Base-by-base conservation (phyloP, 2,329 filamentous ascomycete species). In the Stenocarpella maydis region DNA sequence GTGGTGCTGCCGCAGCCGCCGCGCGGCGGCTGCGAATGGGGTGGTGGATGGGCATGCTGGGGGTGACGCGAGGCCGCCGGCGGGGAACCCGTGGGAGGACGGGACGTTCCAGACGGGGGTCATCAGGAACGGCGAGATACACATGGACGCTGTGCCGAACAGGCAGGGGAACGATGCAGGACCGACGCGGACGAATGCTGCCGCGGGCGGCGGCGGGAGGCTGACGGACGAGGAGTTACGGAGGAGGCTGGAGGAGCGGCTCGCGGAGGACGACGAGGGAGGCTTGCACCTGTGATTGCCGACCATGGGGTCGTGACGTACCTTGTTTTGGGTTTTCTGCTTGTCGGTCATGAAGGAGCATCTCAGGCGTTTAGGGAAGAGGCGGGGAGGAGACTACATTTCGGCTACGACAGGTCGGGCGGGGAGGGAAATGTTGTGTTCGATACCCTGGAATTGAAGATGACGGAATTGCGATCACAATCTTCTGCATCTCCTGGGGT, bases 91-190 rank as follows among this genome's bases (percentile, higher is more conserved):
- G 0, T 91, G 89, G 89, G 82, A 77, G 34, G 88, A 91, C 74
- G 89, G 89, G 28, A 91, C 89, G 0, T 90, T 91, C 74, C 85
- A 88, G 76, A 87, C 85, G 1, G 88, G 88, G 12, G 84, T 83
- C 17, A 84, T 90, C 74, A 81, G 84, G 2, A 82, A 83, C 70
- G 86, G 86, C 28, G 79, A 84, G 74, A 73, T 87, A 3, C 80
- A 78, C n/a, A 80, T 87, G 76, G 82, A 86, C 73, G 67, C 60
- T 45, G 67, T 67, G 68, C 67, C 55, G 1, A 28, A 58, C 24
- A 21, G 63, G 34, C 67, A 53, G 64, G 41, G 50, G 15, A 47
- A 14, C 58, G 26, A 50, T 6, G 31, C 26, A 21, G 58, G 37
- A 49, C 8, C 64, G 41, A 19, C n/a, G 26, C 31, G 43, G 43